A percentile compares a stretch with the other conserved stretches of the same genome.
phyloP scores from a whole-genome alignment of 331 rosid genomes.

The Quercus tomentella region DNA sequence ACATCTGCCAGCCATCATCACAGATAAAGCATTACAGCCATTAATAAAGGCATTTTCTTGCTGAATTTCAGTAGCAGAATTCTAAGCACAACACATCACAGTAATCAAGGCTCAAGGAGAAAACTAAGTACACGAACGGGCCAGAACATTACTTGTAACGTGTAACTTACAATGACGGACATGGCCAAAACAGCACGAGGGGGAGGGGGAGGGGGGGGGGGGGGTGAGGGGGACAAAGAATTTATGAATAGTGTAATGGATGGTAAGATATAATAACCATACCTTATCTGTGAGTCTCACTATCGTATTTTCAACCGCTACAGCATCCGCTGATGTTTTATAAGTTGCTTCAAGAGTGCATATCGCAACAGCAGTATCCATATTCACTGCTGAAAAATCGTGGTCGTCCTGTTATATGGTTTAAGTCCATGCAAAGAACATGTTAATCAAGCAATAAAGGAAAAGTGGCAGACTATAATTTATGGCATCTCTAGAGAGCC shows the following conservation, averaged over 20 bases:
- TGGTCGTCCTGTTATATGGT: slow-evolving; percentile 72
- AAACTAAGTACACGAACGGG: not conserved
- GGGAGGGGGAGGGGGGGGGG: not conserved
- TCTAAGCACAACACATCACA: not conserved
- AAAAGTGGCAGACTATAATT: not conserved
- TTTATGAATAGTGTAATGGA: not conserved
- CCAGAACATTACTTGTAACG: not conserved
- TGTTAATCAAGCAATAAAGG: not conserved
- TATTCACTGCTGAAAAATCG: slow-evolving; percentile 90
- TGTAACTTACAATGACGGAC: not conserved
- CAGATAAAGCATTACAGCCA: not conserved
- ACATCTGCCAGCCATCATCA: not conserved
- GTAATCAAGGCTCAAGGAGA: not conserved
- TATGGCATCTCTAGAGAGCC: not conserved
- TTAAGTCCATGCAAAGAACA: slow-evolving; percentile 11
- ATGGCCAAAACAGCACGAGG: not conserved
- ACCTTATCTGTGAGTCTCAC: slow-evolving; percentile 86
- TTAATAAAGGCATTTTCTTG: not conserved
- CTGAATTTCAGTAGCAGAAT: not conserved
- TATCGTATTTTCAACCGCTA: slow-evolving; percentile 88
- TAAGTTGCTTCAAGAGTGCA: slow-evolving; percentile 97
- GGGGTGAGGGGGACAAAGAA: not conserved
- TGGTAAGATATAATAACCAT: not conserved
- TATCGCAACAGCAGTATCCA: slow-evolving; percentile 99
- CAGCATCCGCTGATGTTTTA: slow-evolving; percentile 92